Percentiles rank a stretch among this genome's conserved stretches.
Conservation (phyloP, 2,329 filamentous ascomycete species). For the Colletotrichum lini region DNA sequence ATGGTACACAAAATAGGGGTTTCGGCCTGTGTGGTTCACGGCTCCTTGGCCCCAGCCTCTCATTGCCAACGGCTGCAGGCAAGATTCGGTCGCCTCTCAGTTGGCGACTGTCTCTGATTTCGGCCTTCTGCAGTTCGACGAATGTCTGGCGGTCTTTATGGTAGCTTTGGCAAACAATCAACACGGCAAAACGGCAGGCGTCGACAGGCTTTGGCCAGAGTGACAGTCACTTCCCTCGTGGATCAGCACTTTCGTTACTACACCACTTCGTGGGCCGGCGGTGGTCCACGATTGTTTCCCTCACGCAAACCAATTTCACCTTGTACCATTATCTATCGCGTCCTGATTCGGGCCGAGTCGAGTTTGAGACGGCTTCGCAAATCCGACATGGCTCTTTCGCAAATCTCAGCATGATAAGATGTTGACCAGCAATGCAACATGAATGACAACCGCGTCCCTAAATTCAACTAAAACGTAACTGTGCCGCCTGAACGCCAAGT, state of each 20-base stretch:
- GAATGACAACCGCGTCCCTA: conserved; percentile 43
- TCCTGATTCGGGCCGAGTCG: conserved; percentile 41
- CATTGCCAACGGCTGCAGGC: conserved; percentile 16
- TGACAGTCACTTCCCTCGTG: conserved; percentile 41
- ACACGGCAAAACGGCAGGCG: conserved; percentile 41
- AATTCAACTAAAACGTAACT: conserved; percentile 43
- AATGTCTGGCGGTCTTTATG: conserved; percentile 41
- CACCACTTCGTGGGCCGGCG: conserved; percentile 36
- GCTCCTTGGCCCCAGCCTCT: conserved; percentile 18
- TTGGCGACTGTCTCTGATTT: conserved; percentile 12
- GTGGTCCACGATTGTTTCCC: conserved; percentile 34
- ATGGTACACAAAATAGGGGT: conserved; percentile 39
- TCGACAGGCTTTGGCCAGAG: conserved; percentile 43
- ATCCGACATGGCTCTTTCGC: conserved; percentile 42
- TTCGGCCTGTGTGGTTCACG: conserved; percentile 38
- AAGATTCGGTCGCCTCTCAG: conserved; percentile 12
- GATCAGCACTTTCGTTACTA: conserved; percentile 44
- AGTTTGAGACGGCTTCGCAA: conserved; percentile 43
- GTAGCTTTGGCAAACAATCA: conserved; percentile 45
- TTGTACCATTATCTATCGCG: conserved; percentile 45
- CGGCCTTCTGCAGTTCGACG: conserved; percentile 23
- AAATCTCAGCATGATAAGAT: conserved; percentile 44
- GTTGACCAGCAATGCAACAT: conserved; percentile 44
- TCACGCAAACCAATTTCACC: conserved; percentile 41
- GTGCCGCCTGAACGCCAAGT: conserved; percentile 42